Base-by-base conservation (phyloP, 139 green algal genomes). In the Monoraphidium neglectum region DNA sequence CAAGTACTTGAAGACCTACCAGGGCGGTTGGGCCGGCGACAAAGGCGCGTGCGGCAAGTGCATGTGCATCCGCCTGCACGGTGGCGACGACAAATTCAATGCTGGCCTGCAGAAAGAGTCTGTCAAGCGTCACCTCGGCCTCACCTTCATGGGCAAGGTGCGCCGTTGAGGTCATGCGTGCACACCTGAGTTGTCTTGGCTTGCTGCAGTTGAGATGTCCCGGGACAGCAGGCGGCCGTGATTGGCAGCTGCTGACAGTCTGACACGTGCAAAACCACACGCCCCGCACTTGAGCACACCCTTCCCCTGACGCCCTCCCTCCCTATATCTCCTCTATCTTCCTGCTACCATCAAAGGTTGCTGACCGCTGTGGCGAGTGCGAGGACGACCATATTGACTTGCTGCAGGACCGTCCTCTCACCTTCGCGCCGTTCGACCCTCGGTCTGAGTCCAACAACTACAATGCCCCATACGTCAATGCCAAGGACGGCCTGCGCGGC, bases 381-480 rank as follows among this genome's bases (percentile, higher is more conserved):
- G 12, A 21, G 13, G 76, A 82, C 37, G 76, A 82, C 15, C 76
- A 82, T 28, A 82, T 82, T 40, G 76, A 82, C 76, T 56, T 82
- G 32, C 57, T 82, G 67, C 46, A 68, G 60, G 76, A 82, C 53
- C 40, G 68, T 15, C 76, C 76, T 12, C 76, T 82, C 46, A 76
- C 68, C 24, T 76, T 53, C 38, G 76, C 76, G 6, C 76, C 68
- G 1, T 76, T 76, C 13, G 46, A 82, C 60, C 67, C 68, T 59
- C 54, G 24, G 2, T n/a, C 26, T 18, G 26, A 32, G 24, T 1
- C 56, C 24, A 51, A 80, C 66, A 80, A 76, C 53, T 26, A 32
- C 0, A 60, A 37, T 5, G 75, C 75, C 0, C 54, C 65, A 0
- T 80, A 76, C 38, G 75, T 75, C 65, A 80, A 80, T 23, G 75